These are phyloP conservation scores for Trichoderma cornu-damae DNA, from an alignment of 2,329 filamentous ascomycete species.

Conservation along the genomic window DNA sequence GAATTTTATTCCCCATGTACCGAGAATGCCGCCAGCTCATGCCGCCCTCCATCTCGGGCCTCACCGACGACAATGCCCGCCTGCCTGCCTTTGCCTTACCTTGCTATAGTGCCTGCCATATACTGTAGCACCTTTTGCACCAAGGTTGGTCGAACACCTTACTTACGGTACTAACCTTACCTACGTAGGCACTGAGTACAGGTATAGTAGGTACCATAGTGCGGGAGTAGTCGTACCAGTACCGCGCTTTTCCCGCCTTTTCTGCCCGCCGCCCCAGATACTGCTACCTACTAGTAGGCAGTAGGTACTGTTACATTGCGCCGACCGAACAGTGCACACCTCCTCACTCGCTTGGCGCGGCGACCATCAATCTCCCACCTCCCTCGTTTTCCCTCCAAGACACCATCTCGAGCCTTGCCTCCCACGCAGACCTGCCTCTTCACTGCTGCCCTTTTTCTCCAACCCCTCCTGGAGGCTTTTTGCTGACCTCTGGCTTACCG, in stretches of 20 bases:
- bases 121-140: no score
- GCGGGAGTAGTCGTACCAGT: no score
- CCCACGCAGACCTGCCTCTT: background rate
- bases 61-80: conserved; percentile 9
- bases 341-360: background rate
- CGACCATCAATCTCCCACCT: background rate
- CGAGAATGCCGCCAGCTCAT: no score
- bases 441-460: background rate
- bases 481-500: conserved; percentile 3
- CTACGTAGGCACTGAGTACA: no score
- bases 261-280: background rate
- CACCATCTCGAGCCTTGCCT: conserved; percentile 10
- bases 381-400: background rate
- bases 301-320: no score
- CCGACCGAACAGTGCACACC: background rate
- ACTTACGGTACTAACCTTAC: no score
- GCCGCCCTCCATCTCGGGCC: conserved; percentile 10
- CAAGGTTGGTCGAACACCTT: no score
- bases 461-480: background rate
- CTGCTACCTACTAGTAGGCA: no score
- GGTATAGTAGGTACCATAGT: no score
- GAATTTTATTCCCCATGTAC: background rate
- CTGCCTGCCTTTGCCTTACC: no score
- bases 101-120: no score
- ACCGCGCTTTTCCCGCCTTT: background rate